A percentile compares a stretch with the other conserved stretches of the same genome.
These are phyloP conservation scores for Mycena indigotica DNA, from an alignment of 768 basidiomycete genomes.

Conservation along the genomic window DNA sequence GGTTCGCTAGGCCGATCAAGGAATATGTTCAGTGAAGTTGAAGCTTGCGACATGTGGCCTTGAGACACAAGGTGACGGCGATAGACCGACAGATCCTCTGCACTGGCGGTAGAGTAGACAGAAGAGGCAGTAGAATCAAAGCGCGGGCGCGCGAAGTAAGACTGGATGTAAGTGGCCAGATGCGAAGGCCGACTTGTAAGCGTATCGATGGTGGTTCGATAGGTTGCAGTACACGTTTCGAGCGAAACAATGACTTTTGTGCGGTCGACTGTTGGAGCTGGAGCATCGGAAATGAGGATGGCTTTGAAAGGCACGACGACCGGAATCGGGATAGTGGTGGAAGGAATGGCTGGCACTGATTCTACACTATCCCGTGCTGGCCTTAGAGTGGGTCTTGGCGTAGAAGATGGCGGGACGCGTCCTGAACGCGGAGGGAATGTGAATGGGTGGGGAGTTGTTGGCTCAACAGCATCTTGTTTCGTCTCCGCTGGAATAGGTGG, in stretches of 20 bases:
- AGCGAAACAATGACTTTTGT: constrained; percentile 68
- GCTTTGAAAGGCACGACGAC: constrained; percentile 61
- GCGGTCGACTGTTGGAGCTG: constrained; percentile 51
- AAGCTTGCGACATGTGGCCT: constrained; percentile 50
- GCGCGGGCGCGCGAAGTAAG: constrained; percentile 41
- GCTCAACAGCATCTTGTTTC: constrained; percentile 23
- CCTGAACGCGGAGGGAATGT: constrained; percentile 32
- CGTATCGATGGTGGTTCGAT: constrained; percentile 68
- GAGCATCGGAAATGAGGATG: constrained; percentile 63
- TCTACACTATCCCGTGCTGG: constrained; percentile 37
- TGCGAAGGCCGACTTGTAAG: constrained; percentile 69
- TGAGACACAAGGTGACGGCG: constrained; percentile 65
- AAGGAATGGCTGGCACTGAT: constrained; percentile 54
- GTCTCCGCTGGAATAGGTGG: constrained; percentile 49
- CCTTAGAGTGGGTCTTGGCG: constrained; percentile 44
- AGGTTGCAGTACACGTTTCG: constrained; percentile 70
- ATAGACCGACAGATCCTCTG: constrained; percentile 56
- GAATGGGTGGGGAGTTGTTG: constrained; percentile 29
- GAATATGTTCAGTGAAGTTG: constrained; percentile 66
- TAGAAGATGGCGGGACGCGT: constrained; percentile 29
- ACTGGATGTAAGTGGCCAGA: constrained; percentile 58
- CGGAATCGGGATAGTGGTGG: constrained; percentile 45
- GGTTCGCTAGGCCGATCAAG: constrained; percentile 79
- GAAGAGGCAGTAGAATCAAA: constrained; percentile 54
- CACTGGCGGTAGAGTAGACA: constrained; percentile 54